Base-by-base conservation (phyloP, 306 rosid species). In the Albizia julibrissin region DNA sequence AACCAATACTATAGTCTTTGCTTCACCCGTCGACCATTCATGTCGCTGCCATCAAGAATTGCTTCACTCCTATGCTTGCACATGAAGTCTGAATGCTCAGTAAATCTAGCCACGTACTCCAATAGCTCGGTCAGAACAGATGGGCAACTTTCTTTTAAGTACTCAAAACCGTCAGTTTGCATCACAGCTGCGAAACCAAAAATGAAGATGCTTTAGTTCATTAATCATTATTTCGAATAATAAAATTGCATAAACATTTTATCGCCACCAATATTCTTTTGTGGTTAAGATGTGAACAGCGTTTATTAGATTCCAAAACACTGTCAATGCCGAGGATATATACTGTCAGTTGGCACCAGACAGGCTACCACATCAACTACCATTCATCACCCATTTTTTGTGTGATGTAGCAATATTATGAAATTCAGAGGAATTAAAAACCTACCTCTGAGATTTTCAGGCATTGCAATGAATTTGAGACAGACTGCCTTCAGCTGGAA, bases 91-190 rank as follows among this genome's bases (percentile, higher is more conserved):
- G 89, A 82, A 85, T 86, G 92, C 81, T 85, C 91, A 22, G 86
- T 82, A 80, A 89, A 90, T 87, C 89, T 90, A 21, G 94, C 98
- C 83, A 94, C 94, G 43, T 91, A 94, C 89, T 93, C 87, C 90
- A 21, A 87, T 81, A 91, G 87, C 27, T 89, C 95, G 8, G 92
- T 84, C 27, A 91, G 82, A 72, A 91, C 92, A 76, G 88, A 87
- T 14, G 97, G 94, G 74, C 98, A 94, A 78, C 98, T 92, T 89
- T 91, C 92, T 80, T 84, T 90, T 84, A 94, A 77, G 79, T 92
- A 87, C 31, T 89, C 89, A 31, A 88, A 94, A 24, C 97, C 98
- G 42, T 94, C 97, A 1, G 94, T 92, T 84, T 94, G 94, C 91
- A 92, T 91, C 90, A 92, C 98, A 82, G 98, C 98, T 94, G 93